A percentile compares a stretch with the other conserved stretches of the same genome.
phyloP scores from a whole-genome alignment of 2,329 filamentous ascomycete species.

The Aspergillus eucalypticola region DNA sequence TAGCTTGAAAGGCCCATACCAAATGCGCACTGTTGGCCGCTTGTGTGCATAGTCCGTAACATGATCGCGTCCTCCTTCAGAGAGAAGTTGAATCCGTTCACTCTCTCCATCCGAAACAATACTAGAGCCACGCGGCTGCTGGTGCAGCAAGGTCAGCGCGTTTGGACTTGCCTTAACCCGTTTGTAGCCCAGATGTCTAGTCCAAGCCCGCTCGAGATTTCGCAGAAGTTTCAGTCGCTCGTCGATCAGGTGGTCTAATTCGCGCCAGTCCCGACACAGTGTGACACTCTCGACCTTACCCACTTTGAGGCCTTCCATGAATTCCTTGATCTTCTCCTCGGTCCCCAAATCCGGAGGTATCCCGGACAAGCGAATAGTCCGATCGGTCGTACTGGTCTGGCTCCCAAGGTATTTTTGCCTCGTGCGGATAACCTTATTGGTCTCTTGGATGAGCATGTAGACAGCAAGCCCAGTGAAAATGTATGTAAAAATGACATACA shows the following conservation, averaged over 20 bases:
- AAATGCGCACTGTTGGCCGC: constrained; percentile 70
- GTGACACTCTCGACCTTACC: constrained; percentile 87
- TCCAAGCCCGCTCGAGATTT: constrained; percentile 81
- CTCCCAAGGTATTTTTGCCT: constrained; percentile 89
- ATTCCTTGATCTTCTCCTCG: constrained; percentile 78
- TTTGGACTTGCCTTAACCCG: constrained; percentile 48
- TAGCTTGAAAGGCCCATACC: constrained; percentile 75
- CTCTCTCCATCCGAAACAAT: constrained; percentile 51
- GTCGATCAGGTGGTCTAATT: constrained; percentile 73
- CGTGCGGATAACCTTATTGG: constrained; percentile 78
- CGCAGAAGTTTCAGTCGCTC: constrained; percentile 66
- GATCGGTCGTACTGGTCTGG: constrained; percentile 92
- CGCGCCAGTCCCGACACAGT: constrained; percentile 82
- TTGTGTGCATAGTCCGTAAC: constrained; percentile 47
- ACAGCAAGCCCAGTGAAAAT: constrained; percentile 81
- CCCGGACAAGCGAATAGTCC: constrained; percentile 86
- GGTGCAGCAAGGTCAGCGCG: constrained; percentile 52
- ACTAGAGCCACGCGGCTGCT: constrained; percentile 43
- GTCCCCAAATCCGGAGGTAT: constrained; percentile 78
- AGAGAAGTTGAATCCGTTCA: constrained; percentile 61
- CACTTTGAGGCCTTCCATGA: constrained; percentile 84
- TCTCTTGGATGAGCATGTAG: constrained; percentile 80
- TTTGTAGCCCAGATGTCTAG: constrained; percentile 66
- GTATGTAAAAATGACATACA: constrained; percentile 93
- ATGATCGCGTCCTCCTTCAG: constrained; percentile 44